Evolutionary conservation across 257 asterid genomes (phyloP).

Genomic region (Scutellaria baicalensis): DNA sequence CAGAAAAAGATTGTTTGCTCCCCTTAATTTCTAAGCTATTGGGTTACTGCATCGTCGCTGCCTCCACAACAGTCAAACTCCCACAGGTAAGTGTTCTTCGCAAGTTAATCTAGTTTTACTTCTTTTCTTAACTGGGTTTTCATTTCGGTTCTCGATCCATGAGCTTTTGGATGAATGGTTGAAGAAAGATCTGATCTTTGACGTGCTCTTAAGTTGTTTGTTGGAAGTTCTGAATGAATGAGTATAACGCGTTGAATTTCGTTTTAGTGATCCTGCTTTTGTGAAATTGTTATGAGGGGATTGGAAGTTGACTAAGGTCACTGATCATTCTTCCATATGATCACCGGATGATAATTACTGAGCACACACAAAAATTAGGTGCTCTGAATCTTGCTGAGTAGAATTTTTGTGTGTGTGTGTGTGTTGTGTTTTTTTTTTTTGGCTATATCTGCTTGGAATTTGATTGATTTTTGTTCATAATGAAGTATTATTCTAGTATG

Average conservation of each 20-base stretch:
- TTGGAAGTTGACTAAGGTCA: background rate
- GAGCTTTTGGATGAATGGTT: background rate
- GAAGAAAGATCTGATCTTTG: constrained; percentile 15
- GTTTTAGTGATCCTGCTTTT: background rate
- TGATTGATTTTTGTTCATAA: background rate
- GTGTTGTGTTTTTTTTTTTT: too few species aligned
- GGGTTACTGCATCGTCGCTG: constrained; percentile 93
- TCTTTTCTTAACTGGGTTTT: background rate
- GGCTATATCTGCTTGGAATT: background rate
- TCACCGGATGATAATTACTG: background rate
- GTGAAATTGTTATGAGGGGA: background rate
- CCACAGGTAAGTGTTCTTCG: constrained; percentile 57
- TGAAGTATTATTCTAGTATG: background rate
- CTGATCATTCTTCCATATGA: background rate
- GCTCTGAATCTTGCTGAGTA: background rate
- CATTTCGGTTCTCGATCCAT: constrained; percentile 7
- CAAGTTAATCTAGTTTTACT: background rate
- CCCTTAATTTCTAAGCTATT: constrained; percentile 82
- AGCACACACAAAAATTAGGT: background rate
- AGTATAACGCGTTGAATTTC: background rate
- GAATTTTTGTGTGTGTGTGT: background rate
- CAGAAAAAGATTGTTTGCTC: constrained; percentile 88
- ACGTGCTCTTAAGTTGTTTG: background rate
- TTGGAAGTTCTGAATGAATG: background rate
- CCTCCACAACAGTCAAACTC: constrained; percentile 92